Evolutionary conservation across 2,329 filamentous ascomycete species (phyloP), one percentile per base, ranked within the genome.

Genomic region (Verticillium albo-atrum): DNA sequence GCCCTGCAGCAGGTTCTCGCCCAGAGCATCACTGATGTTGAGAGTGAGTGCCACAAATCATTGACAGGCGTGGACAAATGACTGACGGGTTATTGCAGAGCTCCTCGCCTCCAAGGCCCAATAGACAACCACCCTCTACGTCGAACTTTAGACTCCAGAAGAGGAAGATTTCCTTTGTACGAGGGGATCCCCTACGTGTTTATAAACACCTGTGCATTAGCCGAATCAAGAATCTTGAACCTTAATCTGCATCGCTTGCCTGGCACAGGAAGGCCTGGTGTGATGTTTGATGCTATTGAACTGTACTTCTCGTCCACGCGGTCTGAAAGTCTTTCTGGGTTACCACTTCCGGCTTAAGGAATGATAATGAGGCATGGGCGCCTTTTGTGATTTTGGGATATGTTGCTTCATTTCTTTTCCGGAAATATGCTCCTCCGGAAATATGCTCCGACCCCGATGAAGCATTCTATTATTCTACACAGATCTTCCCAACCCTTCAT

Each of bases 1-100:
- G 85, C 89, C 67, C 88, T 99, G 71, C 92, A 97, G 85, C 92
- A 97, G 83, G 97, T 99, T 72, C 88, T 99, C 70, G 90, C 95
- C 82, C 95, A 99, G 86, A 97, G 92, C 77, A 86, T 99, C 72
- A 81, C 89, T 66, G 95, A 99, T 78, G 89, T 99, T 74, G 95
- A 99, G 88, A 94, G 93, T 97, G 83, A 68, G 77, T 56, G 4
- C 10, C 17, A 14, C 25, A 9, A 30, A 30, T 12, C 20, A 2
- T 4, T 12, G 17, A 25, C 15, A 73, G 52, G 53, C 7, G 6
- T 9, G 51, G 28, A 25, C 27, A 28, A 5, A 25, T 14, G 25
- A 50, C 25, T 51, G 23, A 37, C 47, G n/a, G 17, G 5, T 17
- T 54, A 25, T 57, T 55, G 23, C 73, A 88, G 85, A 79, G 75